Evolutionary conservation across 371 early-diverging fungal species (phyloP).

Genomic region (Parasitella parasitica): DNA sequence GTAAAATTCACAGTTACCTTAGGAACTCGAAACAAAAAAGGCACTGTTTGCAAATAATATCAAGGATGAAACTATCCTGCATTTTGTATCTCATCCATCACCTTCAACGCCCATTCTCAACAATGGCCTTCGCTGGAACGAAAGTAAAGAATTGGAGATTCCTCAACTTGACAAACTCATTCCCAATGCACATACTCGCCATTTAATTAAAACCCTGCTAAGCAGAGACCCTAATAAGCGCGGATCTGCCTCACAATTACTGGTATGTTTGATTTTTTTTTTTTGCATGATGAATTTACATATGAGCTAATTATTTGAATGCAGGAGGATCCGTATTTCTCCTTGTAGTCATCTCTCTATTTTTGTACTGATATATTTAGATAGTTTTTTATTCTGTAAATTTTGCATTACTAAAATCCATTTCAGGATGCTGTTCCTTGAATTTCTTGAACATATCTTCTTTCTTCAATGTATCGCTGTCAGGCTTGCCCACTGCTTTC

Average conservation of each 20-base stretch:
- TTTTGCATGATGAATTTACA: neutral
- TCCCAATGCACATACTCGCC: slow-evolving; percentile 32
- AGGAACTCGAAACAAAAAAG: slow-evolving; percentile 48
- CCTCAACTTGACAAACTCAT: slow-evolving; percentile 42
- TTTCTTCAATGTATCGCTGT: slow-evolving; percentile 83
- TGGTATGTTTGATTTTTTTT: slow-evolving; percentile 25
- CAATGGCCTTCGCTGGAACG: slow-evolving; percentile 50
- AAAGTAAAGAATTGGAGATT: slow-evolving; percentile 47
- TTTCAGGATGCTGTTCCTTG: slow-evolving; percentile 59
- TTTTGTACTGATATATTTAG: neutral
- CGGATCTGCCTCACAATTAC: slow-evolving; percentile 34
- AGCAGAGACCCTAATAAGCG: slow-evolving; percentile 44
- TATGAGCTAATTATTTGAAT: neutral
- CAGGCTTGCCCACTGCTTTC: slow-evolving; percentile 79
- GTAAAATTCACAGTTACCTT: too few relatives aligned
- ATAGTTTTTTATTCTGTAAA: slow-evolving; percentile 13
- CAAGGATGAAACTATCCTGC: slow-evolving; percentile 51
- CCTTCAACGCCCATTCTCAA: slow-evolving; percentile 48
- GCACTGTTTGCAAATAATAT: slow-evolving; percentile 41
- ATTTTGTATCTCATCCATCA: slow-evolving; percentile 51
- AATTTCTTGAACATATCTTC: slow-evolving; percentile 78
- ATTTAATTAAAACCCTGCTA: slow-evolving; percentile 35
- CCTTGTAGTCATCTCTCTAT: neutral
- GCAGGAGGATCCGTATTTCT: slow-evolving; percentile 19
- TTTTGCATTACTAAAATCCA: slow-evolving; percentile 50